Conservation (phyloP, 2,329 filamentous ascomycete genomes). For the Fusarium fracticaudum region DNA sequence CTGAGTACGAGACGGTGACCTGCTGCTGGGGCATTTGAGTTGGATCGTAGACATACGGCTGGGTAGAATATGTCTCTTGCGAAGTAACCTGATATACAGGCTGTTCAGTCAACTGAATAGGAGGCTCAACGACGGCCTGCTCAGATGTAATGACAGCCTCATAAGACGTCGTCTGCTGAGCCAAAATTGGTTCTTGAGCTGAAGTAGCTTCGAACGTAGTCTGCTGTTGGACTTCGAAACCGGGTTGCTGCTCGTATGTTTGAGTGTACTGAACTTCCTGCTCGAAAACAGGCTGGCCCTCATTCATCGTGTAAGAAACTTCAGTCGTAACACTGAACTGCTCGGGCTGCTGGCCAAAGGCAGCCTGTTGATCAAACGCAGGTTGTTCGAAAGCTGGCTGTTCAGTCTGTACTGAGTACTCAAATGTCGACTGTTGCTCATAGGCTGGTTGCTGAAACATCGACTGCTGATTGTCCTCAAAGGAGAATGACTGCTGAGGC, state of each 20-base stretch:
- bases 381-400: conserved; percentile 10
- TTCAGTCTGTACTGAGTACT: conserved; percentile 1
- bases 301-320: neutral
- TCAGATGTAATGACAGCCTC: neutral
- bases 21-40: neutral
- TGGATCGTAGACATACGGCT: conserved; percentile 11
- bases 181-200: neutral
- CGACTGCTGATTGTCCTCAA: neutral
- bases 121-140: neutral
- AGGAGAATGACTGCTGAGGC: conserved; percentile 7
- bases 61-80: conserved; percentile 5
- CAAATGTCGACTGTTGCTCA: conserved; percentile 20
- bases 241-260: conserved; percentile 17
- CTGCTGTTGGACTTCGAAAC: conserved; percentile 17
- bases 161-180: neutral
- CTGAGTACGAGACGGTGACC: conserved; percentile 12
- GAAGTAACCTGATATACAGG: neutral
- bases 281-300: neutral
- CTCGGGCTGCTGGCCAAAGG: conserved; percentile 11
- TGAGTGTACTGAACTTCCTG: conserved; percentile 16
- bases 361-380: neutral
- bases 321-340: conserved; percentile 12
- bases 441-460: conserved; percentile 20
- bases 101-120: neutral
- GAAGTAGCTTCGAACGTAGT: neutral